Evolutionary conservation across 805 yeast species (phyloP).

Genomic region (Lachancea cidri): DNA sequence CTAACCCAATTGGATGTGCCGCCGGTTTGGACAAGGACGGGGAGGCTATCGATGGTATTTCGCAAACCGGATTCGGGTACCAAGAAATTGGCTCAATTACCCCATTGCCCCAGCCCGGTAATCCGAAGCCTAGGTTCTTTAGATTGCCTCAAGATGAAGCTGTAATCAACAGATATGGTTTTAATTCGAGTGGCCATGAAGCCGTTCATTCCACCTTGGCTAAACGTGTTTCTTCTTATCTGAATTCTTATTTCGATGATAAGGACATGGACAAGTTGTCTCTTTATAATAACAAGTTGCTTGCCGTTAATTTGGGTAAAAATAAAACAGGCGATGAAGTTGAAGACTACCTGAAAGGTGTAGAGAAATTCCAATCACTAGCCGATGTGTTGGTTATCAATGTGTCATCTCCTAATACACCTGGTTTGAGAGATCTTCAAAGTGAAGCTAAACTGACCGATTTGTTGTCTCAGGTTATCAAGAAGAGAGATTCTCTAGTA

Average conservation of each 20-base stretch:
- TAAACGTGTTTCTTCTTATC: constrained; percentile 48
- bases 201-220: constrained; percentile 64
- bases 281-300: constrained; percentile 55
- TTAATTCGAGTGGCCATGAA: constrained; percentile 86
- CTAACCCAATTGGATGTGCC: constrained; percentile 85
- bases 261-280: constrained; percentile 37
- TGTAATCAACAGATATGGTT: constrained; percentile 91
- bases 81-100: constrained; percentile 93
- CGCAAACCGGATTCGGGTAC: constrained; percentile 75
- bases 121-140: constrained; percentile 89
- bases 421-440: constrained; percentile 87
- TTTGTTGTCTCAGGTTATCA: constrained; percentile 61
- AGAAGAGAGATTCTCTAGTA: constrained; percentile 55
- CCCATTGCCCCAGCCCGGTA: constrained; percentile 90
- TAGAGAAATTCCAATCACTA: constrained; percentile 67
- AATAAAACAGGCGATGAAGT: constrained; percentile 90
- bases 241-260: constrained; percentile 23
- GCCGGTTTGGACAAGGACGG: constrained; percentile 96
- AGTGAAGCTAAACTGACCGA: constrained; percentile 65
- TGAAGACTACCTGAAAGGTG: constrained; percentile 80
- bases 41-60: constrained; percentile 79
- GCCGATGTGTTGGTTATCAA: constrained; percentile 90
- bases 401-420: constrained; percentile 94
- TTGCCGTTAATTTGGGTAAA: constrained; percentile 86
- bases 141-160: constrained; percentile 81